phyloP scores from a whole-genome alignment of 805 yeast species.

The Yamadazyma phyllophila region DNA sequence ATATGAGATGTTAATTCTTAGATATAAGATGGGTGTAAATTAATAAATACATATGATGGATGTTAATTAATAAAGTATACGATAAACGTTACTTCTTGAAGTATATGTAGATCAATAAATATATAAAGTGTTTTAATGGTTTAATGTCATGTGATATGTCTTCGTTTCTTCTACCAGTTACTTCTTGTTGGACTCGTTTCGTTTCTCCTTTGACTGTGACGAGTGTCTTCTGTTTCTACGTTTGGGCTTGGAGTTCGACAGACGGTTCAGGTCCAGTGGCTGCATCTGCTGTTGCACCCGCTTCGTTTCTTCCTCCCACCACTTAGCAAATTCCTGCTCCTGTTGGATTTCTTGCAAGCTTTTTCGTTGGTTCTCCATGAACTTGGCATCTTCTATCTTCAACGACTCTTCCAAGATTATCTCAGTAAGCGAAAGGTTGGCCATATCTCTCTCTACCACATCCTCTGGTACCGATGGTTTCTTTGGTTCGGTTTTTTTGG shows the following conservation, averaged over 20 bases:
- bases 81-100: no score
- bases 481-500: no score
- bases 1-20: no score
- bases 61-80: no score
- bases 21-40: neutral
- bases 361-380: slow-evolving; percentile 29
- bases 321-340: slow-evolving; percentile 79
- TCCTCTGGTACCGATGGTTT: neutral
- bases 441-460: slow-evolving; percentile 2
- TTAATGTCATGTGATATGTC: no score
- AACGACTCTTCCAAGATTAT: slow-evolving; percentile 48
- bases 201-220: neutral
- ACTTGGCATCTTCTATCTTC: slow-evolving; percentile 29
- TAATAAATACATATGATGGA: neutral
- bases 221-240: slow-evolving; percentile 1
- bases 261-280: slow-evolving; percentile 5
- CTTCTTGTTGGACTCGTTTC: neutral
- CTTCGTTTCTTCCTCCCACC: slow-evolving; percentile 86
- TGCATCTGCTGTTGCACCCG: slow-evolving; percentile 50
- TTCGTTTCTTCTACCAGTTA: neutral
- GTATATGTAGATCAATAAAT: no score
- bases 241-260: neutral
- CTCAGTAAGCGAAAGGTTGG: slow-evolving; percentile 33
- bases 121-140: no score
- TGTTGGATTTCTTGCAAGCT: slow-evolving; percentile 70